These are phyloP conservation scores for Clavulina sp. DNA, from an alignment of 768 basidiomycete species.

Conservation along the genomic window DNA sequence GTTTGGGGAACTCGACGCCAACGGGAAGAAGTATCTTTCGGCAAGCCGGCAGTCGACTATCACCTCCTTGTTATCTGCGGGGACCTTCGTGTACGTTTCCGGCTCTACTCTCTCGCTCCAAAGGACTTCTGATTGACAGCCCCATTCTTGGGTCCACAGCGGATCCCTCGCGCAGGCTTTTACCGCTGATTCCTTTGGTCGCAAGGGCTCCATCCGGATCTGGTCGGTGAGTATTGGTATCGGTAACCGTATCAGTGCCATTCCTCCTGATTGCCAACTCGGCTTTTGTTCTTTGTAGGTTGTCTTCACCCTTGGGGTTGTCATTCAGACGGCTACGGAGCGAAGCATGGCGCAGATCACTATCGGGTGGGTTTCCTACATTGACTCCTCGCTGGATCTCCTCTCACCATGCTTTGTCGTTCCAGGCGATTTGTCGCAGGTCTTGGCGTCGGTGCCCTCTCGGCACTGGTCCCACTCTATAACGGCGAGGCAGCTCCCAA, in stretches of 20 bases:
- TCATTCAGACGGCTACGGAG: slow-evolving; percentile 49
- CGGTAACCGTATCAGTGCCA: not conserved
- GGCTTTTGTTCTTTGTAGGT: slow-evolving; percentile 3
- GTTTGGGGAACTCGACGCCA: slow-evolving; percentile 34
- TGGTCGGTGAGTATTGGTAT: slow-evolving; percentile 30
- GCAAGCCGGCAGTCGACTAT: slow-evolving; percentile 57
- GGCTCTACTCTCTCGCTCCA: not conserved
- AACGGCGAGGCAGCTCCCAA: slow-evolving; percentile 69
- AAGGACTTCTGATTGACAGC: not conserved
- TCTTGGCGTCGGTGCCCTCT: slow-evolving; percentile 54
- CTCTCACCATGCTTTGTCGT: not conserved
- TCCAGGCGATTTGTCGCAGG: slow-evolving; percentile 57
- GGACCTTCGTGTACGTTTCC: slow-evolving; percentile 26
- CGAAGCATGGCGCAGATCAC: slow-evolving; percentile 47
- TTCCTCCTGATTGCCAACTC: not conserved
- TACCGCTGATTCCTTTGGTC: slow-evolving; percentile 55
- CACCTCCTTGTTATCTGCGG: slow-evolving; percentile 60
- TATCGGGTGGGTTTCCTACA: slow-evolving; percentile 22
- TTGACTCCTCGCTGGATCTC: not conserved
- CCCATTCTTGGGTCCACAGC: slow-evolving; percentile 20
- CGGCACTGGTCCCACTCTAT: slow-evolving; percentile 43
- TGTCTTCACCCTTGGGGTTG: slow-evolving; percentile 52
- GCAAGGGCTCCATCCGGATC: slow-evolving; percentile 54
- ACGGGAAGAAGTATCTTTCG: slow-evolving; percentile 36
- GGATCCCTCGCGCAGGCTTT: slow-evolving; percentile 56